Conservation (phyloP, 768 basidiomycete species). For the Gloeophyllum trabeum region DNA sequence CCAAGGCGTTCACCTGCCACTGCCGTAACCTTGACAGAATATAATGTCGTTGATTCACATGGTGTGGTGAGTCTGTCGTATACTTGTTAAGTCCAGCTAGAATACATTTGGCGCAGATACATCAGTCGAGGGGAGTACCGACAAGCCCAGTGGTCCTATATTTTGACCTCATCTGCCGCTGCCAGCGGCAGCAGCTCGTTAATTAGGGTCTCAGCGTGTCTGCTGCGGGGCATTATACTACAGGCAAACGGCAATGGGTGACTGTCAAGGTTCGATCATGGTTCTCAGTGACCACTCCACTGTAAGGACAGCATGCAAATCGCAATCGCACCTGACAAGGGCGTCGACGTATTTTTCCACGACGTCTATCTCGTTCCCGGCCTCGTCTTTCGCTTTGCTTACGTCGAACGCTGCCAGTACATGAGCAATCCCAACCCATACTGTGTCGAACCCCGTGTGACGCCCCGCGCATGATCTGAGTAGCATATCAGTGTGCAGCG, state of each 20-base stretch:
- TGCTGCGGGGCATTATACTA: not conserved
- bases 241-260: not conserved
- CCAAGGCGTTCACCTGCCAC: too few species aligned
- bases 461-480: slow-evolving; percentile 10
- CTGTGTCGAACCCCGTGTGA: slow-evolving; percentile 4
- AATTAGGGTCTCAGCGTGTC: too few species aligned
- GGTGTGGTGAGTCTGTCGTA: too few species aligned
- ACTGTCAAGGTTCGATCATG: not conserved
- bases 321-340: not conserved
- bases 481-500: not conserved
- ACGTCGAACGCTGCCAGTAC: slow-evolving; percentile 11
- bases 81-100: too few species aligned
- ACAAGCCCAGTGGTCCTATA: too few species aligned
- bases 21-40: too few species aligned
- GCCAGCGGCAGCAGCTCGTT: too few species aligned
- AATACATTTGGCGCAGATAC: too few species aligned
- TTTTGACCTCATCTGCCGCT: too few species aligned
- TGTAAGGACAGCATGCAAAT: not conserved
- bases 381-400: slow-evolving; percentile 4
- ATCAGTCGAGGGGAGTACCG: too few species aligned
- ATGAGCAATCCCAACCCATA: slow-evolving; percentile 8
- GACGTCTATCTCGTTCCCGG: not conserved
- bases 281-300: not conserved
- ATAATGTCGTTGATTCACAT: too few species aligned
- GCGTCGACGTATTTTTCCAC: not conserved